Base-by-base conservation (phyloP, 495 filamentous ascomycete species). In the Chaetomium cochliodes region DNA sequence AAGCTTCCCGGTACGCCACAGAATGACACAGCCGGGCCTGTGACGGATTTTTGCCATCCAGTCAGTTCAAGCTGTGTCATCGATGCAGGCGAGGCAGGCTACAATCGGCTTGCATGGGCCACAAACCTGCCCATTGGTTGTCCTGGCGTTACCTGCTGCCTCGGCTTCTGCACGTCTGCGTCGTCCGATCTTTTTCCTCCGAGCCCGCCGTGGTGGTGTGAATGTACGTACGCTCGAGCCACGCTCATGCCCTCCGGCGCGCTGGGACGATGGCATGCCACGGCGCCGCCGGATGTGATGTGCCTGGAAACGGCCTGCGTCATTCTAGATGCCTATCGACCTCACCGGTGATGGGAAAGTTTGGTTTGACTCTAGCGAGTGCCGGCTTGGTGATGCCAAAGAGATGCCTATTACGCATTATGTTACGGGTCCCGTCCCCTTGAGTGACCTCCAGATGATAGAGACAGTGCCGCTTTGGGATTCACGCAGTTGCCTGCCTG, bases 1-100 rank as follows among this genome's bases (percentile, higher is more conserved):
- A 30, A 6, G n/a, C n/a, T 2, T 44, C 41, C 41, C 41, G 13
- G 41, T 4, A 18, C 16, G 41, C 13, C 41, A 44, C 16, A 18
- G 3, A 12, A 44, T 44, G 13, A 44, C 41, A 44, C 41, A 44
- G 41, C 5, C 16, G 15, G 41, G 41, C 41, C 33, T 37, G 33
- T 12, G 33, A 37, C 33, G 33, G 33, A 3, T 50, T 50, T 50
- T 50, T 50, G 46, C 46, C 46, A 50, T 50, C 46, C 46, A 50
- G 18, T 50, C 46, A 50, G n/a, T 50, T 18, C 13, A 16, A 44
- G 16, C 46, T n/a, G 46, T 50, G 46, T 50, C 46, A 50, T 50
- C n/a, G 28, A 30, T 30, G 28, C n/a, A n/a, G n/a, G n/a, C 28
- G 46, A 50, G n/a, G 46, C 46, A 50, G 46, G 18, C 46, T 23